phyloP scores from a whole-genome alignment of 1,139 yeast genomes.

The Yamadazyma triangularis region DNA sequence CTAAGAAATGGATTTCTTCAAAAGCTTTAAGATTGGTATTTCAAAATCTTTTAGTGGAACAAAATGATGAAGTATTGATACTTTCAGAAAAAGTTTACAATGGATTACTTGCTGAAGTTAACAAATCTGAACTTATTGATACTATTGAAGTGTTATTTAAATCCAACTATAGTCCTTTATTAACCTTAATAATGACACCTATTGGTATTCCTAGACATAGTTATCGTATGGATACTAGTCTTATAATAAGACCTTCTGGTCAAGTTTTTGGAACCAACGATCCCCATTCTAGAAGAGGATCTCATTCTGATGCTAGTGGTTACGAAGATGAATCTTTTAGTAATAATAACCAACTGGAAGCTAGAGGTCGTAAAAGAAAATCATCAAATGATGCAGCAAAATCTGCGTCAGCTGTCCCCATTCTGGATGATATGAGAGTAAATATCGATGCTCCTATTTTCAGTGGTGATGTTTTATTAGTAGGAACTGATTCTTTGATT shows the following conservation, averaged over 20 bases:
- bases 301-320: conserved; percentile 5
- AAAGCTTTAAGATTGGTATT: conserved; percentile 69
- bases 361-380: conserved; percentile 35
- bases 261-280: conserved; percentile 32
- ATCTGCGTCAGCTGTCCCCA: conserved; percentile 43
- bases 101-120: conserved; percentile 48
- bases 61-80: conserved; percentile 65
- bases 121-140: conserved; percentile 19
- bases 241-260: conserved; percentile 81
- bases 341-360: conserved; percentile 11
- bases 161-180: conserved; percentile 56
- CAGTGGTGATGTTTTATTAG: conserved; percentile 83
- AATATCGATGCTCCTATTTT: conserved; percentile 93
- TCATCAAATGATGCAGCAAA: conserved; percentile 16
- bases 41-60: conserved; percentile 88
- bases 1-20: conserved; percentile 77
- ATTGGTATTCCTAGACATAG: conserved; percentile 89
- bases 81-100: conserved; percentile 64
- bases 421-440: conserved; percentile 53
- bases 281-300: conserved; percentile 15
- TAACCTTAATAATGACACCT: conserved; percentile 82
- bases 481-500: conserved; percentile 72
- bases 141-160: conserved; percentile 44
- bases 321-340: conserved; percentile 18
- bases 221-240: conserved; percentile 73